Conservation (phyloP, 345 rosid genomes). For the Linum lewisii region DNA sequence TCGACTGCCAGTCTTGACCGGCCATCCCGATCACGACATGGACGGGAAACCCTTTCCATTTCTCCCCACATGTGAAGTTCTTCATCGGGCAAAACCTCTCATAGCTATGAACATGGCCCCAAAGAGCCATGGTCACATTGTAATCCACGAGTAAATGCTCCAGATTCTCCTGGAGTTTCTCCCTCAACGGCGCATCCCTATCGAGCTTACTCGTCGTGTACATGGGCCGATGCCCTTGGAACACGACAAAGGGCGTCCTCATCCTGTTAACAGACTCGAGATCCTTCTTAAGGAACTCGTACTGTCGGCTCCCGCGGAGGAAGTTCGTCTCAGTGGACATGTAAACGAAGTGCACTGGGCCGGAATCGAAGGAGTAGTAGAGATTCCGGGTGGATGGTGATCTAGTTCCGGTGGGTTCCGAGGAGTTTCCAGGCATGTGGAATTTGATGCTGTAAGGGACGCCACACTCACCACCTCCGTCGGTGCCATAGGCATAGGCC, state of each 20-base stretch:
- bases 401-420: slow-evolving; percentile 52
- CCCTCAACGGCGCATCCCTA: slow-evolving; percentile 46
- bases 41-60: slow-evolving; percentile 58
- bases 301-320: slow-evolving; percentile 64
- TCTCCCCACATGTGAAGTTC: slow-evolving; percentile 60
- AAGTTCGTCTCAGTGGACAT: slow-evolving; percentile 85
- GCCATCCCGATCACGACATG: slow-evolving; percentile 96
- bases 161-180: slow-evolving; percentile 60
- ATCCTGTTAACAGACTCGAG: slow-evolving; percentile 65
- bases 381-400: slow-evolving; percentile 71
- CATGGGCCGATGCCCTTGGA: slow-evolving; percentile 95
- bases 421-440: slow-evolving; percentile 89
- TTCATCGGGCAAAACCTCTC: slow-evolving; percentile 86
- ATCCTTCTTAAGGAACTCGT: slow-evolving; percentile 59
- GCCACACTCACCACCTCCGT: slow-evolving; percentile 94
- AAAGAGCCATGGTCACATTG: slow-evolving; percentile 68
- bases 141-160: slow-evolving; percentile 70
- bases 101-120: slow-evolving; percentile 95
- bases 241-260: slow-evolving; percentile 67
- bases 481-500: slow-evolving; percentile 53
- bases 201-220: slow-evolving; percentile 64
- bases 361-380: slow-evolving; percentile 71
- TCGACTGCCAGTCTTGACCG: slow-evolving; percentile 86
- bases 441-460: slow-evolving; percentile 86
- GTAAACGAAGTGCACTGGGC: slow-evolving; percentile 66